Base-by-base conservation (phyloP, 352 stramenopile genomes). In the Globisporangium carolinianum region DNA sequence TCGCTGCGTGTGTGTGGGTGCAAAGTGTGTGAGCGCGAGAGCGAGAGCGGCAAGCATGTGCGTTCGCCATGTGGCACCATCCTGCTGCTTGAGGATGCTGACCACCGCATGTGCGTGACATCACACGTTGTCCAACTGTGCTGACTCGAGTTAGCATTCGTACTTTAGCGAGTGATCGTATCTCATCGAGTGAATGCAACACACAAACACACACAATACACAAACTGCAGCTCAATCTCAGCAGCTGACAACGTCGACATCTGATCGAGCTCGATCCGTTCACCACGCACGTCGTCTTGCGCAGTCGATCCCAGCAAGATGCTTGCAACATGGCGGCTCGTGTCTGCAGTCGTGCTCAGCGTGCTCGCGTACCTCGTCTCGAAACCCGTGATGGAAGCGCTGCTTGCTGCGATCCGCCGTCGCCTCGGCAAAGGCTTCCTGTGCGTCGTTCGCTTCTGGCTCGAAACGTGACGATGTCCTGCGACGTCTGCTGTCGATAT, bases 401-500 rank as follows among this genome's bases (percentile, higher is more conserved):
- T 91, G 38, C 67, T 91, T 36, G 63, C 71, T 41, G 58, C 69
- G 6, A 67, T 89, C 36, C 76, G 75, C 46, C 64, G 68, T 3
- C 77, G 81, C 39, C 57, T 87, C 37, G 76, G 76, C 72, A 87
- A 89, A 53, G 75, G 72, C 54, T 83, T 81, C 61, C 76, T 67
- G 69, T 86, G 50, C 57, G 71, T 43, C 17, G 6, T 14, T 48
- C 3, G 37, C 15, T n/a, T 47, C 7, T 41, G 10, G 42, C 7
- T 47, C 15, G 9, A 3, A 37, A 32, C 24, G 24, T 32, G 24
- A 32, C 24, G 24, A 32, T 32, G 24, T 32, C 24, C 24, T 32
- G 24, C 24, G 24, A 32, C 24, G 24, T 32, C 24, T 32, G 24
- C 24, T 32, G 24, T 32, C 24, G 24, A 32, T 32, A 32, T 32